These are phyloP conservation scores for Agrostemma githago DNA, from an alignment of 148 eudicot genomes.

Conservation along the genomic window DNA sequence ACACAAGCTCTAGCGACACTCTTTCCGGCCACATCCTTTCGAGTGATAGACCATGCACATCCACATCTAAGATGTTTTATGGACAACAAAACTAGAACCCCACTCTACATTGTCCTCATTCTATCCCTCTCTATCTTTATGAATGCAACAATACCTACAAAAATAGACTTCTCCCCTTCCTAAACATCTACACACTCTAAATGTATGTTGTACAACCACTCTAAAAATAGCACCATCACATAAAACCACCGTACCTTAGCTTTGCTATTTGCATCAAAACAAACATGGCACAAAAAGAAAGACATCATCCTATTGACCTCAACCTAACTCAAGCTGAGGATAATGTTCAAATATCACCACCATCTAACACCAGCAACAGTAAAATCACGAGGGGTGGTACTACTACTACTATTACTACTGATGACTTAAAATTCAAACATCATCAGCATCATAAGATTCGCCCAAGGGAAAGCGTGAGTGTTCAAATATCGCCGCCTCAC, in stretches of 20 bases:
- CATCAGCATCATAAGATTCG: too few species aligned
- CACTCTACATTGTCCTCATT: slow-evolving; percentile 10
- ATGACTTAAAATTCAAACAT: neutral
- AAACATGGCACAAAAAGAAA: slow-evolving; percentile 21
- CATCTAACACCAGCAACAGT: neutral
- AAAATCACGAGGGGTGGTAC: neutral
- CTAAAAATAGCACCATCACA: slow-evolving; percentile 2
- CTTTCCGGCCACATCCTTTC: too few species aligned
- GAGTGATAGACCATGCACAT: too few species aligned
- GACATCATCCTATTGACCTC: neutral
- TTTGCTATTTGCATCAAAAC: neutral
- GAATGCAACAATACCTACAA: neutral
- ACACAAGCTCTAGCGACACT: too few species aligned
- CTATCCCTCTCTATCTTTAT: neutral
- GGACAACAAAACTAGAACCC: slow-evolving; percentile 10
- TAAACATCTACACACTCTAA: neutral
- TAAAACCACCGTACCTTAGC: neutral
- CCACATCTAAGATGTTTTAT: neutral
- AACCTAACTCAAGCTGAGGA: neutral
- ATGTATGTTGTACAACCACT: neutral
- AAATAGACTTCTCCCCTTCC: neutral
- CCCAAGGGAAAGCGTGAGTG: neutral
- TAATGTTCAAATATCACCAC: slow-evolving; percentile 8
- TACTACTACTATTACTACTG: too few species aligned
- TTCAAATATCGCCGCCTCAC: slow-evolving; percentile 19